These are phyloP conservation scores for Agroathelia rolfsii DNA, from an alignment of 1,284 basidiomycete genomes.

Conservation along the genomic window DNA sequence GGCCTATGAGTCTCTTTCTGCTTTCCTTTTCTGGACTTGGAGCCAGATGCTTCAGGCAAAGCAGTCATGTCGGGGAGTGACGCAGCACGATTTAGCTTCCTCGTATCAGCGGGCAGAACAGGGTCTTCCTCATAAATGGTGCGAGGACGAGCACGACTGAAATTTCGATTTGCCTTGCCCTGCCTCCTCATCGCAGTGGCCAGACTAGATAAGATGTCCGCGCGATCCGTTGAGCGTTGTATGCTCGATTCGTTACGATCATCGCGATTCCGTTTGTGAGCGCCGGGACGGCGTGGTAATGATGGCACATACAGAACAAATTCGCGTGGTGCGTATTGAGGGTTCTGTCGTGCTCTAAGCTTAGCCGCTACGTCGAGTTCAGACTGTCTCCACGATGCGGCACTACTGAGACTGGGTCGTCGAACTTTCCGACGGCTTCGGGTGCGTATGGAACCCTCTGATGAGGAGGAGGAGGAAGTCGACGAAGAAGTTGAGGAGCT, in stretches of 20 bases:
- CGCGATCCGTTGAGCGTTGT: conserved; percentile 26
- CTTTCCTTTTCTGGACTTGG: conserved; percentile 41
- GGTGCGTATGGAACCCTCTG: conserved; percentile 32
- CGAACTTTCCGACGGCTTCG: conserved; percentile 32
- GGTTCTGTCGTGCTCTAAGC: conserved; percentile 50
- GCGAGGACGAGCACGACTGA: conserved; percentile 15
- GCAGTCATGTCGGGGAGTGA: conserved; percentile 20
- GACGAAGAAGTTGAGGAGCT: conserved; percentile 27
- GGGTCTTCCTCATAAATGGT: conserved; percentile 27
- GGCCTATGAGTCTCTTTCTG: conserved; percentile 14
- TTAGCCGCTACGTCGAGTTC: conserved; percentile 49
- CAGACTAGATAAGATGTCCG: conserved; percentile 54
- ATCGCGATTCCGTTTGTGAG: conserved; percentile 8
- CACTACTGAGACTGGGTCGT: conserved; percentile 33
- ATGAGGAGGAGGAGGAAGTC: conserved; percentile 20
- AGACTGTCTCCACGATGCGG: no score
- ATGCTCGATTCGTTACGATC: conserved; percentile 1
- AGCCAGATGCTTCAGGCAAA: conserved; percentile 16
- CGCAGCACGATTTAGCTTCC: conserved; percentile 18
- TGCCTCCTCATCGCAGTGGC: conserved; percentile 40
- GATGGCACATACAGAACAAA: conserved; percentile 57
- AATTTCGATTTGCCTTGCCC: conserved; percentile 24
- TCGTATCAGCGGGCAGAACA: conserved; percentile 24
- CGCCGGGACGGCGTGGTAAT: conserved; percentile 19
- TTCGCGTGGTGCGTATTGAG: conserved; percentile 47